Conservation (phyloP, 768 basidiomycete species). For the Dioszegia aurantiaca region DNA sequence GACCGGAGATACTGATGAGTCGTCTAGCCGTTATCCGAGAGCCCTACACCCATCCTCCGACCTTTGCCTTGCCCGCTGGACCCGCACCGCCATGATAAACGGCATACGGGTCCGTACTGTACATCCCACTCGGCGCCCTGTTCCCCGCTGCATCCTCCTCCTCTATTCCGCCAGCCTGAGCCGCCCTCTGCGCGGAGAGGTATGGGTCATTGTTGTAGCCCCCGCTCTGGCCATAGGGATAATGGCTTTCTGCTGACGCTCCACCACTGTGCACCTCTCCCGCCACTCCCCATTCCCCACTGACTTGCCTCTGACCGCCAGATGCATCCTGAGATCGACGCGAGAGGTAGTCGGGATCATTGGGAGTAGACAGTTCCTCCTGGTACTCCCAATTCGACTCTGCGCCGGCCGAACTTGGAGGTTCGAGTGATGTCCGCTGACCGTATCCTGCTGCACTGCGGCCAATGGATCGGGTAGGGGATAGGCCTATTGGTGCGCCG, state of each 20-base stretch:
- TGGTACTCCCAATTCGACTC: constrained; percentile 14
- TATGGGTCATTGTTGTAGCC: constrained; percentile 32
- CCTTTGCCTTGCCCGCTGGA: constrained; percentile 8
- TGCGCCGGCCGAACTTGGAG: not conserved
- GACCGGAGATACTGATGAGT: too few relatives aligned
- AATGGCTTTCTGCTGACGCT: constrained; percentile 7
- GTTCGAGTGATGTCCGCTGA: constrained; percentile 1
- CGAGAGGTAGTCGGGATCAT: constrained; percentile 4
- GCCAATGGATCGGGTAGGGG: not conserved
- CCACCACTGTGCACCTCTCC: constrained; percentile 3
- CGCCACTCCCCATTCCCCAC: constrained; percentile 46
- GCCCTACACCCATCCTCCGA: constrained; percentile 30
- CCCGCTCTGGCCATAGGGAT: not conserved
- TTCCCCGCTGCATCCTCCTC: not conserved
- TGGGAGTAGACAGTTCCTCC: constrained; percentile 19
- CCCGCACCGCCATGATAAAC: constrained; percentile 31
- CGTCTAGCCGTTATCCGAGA: not conserved
- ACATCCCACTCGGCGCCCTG: constrained; percentile 28
- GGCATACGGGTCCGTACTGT: constrained; percentile 37
- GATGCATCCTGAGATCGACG: constrained; percentile 4
- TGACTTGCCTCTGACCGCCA: constrained; percentile 9
- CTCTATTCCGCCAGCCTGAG: not conserved
- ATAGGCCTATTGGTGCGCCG: not conserved
- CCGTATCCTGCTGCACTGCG: not conserved
- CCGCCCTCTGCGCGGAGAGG: not conserved